phyloP scores from a whole-genome alignment of 352 stramenopile genomes.

The Phytophthora fragariae region DNA sequence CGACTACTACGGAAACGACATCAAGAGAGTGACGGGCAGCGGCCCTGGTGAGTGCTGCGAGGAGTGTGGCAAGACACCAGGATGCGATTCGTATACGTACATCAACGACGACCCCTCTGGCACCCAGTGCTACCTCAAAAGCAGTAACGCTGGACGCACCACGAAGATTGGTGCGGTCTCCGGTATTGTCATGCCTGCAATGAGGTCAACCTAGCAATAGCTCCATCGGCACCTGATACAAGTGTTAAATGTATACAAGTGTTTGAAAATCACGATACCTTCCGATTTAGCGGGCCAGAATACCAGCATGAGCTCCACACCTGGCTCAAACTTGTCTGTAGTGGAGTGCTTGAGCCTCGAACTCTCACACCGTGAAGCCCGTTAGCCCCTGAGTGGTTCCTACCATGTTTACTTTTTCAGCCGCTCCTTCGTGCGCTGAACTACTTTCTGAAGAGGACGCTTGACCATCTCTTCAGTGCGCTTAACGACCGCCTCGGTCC shows the following conservation, averaged over 20 bases:
- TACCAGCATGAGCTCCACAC: neutral
- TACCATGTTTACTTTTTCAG: constrained; percentile 37
- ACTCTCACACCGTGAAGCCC: neutral
- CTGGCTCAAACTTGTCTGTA: neutral
- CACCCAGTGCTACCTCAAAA: constrained; percentile 42
- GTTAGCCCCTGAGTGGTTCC: constrained; percentile 3
- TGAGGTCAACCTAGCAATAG: constrained; percentile 6
- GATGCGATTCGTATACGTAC: constrained; percentile 54
- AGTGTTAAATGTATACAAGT: neutral
- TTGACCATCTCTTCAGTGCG: constrained; percentile 40
- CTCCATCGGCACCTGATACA: neutral
- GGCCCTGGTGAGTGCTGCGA: constrained; percentile 51
- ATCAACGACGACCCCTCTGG: constrained; percentile 42
- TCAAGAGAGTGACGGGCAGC: constrained; percentile 33
- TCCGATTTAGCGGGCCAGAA: neutral
- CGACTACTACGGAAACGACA: constrained; percentile 48
- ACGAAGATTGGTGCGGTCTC: constrained; percentile 38
- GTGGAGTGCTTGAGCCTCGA: neutral
- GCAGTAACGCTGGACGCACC: constrained; percentile 18
- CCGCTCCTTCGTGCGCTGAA: constrained; percentile 38
- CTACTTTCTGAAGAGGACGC: constrained; percentile 28
- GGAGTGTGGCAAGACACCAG: constrained; percentile 42
- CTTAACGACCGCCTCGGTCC: constrained; percentile 39
- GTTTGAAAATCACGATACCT: neutral
- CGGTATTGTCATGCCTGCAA: constrained; percentile 22